Conservation (phyloP, 164 flowering plant genomes). For the Chimonanthus praecox region DNA sequence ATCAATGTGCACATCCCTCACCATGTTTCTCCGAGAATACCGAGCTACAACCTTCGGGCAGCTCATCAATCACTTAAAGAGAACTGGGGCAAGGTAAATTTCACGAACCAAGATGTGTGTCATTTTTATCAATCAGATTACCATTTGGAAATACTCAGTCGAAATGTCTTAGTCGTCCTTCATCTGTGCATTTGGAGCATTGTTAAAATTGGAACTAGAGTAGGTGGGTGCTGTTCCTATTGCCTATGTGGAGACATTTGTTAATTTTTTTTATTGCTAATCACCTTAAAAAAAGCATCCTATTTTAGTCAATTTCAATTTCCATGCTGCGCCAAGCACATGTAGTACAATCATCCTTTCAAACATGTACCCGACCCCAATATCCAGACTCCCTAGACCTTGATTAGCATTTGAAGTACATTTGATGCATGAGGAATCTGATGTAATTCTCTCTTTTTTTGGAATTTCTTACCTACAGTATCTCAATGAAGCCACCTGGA, state of each 20-base stretch:
- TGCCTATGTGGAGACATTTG: too few relatives aligned
- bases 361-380: not conserved
- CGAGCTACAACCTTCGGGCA: slow-evolving; percentile 76
- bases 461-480: slow-evolving; percentile 39
- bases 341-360: not conserved
- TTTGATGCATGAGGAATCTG: not conserved
- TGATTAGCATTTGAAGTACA: not conserved
- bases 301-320: not conserved
- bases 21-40: slow-evolving; percentile 83
- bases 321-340: not conserved
- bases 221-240: not conserved
- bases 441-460: not conserved
- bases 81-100: slow-evolving; percentile 85
- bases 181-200: not conserved
- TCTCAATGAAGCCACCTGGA: slow-evolving; percentile 84
- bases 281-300: too few relatives aligned
- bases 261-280: too few relatives aligned
- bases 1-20: slow-evolving; percentile 93
- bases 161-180: not conserved
- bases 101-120: not conserved
- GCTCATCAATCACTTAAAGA: slow-evolving; percentile 67
- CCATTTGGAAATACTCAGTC: not conserved
- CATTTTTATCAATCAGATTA: not conserved
- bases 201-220: not conserved
- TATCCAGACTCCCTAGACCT: not conserved